Base-by-base conservation (phyloP, 164 flowering plant species). In the Chimonanthus salicifolius region DNA sequence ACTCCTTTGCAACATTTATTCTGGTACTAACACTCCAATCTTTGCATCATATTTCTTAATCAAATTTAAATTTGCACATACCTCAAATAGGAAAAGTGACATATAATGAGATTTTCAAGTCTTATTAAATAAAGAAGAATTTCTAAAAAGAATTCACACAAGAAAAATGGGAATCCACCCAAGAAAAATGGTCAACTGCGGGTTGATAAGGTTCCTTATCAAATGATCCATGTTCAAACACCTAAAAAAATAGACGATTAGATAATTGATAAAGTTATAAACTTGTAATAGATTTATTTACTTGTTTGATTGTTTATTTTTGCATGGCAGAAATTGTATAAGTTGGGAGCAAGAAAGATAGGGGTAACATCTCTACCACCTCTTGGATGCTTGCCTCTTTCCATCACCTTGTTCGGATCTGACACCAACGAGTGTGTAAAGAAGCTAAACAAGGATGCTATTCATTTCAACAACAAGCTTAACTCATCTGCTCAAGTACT, bases 331-430 rank as follows among this genome's bases (percentile, higher is more conserved):
- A 86, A 77, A 74, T 76, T 94, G 62, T 87, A 93, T 77, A 76
- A 69, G 45, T 68, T 87, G 74, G 97, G 98, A 47, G 96, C 81
- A 43, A 85, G 91, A 80, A 92, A 88, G 81, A 87, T 95, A 5
- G 95, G 94, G 16, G 94, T 90, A 45, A 89, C 92, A 62, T 80
- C 70, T 50, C 77, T 94, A 65, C 97, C 97, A 7, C 99, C 99
- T 10, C 58, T 80, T 0, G 99, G 99, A 46, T 95, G 98, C 81
- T 78, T 95, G 80, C 99, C 99, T 0, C 96, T 94, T 50, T 83
- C 92, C 45, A 88, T 90, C 69, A 92, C 94, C 6, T 77, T 89
- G 15, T 91, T 90, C 50, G 94, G 97, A 2, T 3, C 5, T 6
- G 89, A 89, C 68, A 87, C 82, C 76, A 89, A 91, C 74, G 71